Evolutionary conservation across 2,329 filamentous ascomycete species (phyloP), one percentile per base, ranked within the genome.

Genomic region (Bipolaris victoriae): DNA sequence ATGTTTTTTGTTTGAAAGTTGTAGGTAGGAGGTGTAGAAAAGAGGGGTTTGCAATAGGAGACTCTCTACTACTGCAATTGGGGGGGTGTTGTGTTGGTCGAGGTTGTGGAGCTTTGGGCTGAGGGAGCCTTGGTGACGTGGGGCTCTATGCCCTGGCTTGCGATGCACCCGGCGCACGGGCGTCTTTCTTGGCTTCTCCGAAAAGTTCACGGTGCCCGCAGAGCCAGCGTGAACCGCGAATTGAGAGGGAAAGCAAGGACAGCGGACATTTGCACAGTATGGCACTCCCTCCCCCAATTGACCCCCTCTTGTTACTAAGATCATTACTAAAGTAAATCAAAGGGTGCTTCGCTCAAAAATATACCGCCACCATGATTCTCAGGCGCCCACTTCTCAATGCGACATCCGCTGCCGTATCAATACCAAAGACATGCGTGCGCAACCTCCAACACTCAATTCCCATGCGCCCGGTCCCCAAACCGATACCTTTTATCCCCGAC

Each of bases 401-500:
- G 48, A 57, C 66, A 37, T 58, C 64, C 36, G 60, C 63, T 40
- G 61, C 65, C 49, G 61, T 70, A 53, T 71, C 68, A 26, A 51
- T 61, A 49, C 60, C 73, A 13, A 69, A 70, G 45, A 64, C 62
- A 55, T 74, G 68, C 67, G 52, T 69, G 51, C 76, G 77, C 39
- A 63, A 66, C 54, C 71, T 78, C 20, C 78, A 79, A 60, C 69
- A 76, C 57, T 74, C 75, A 48, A 77, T 78, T 29, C 75, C 77
- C 18, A 66, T 74, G 55, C 74, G 72, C 13, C 73, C 73, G n/a
- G 76, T 88, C 26, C 93, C 93, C 2, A 72, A 82, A 22, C 90
- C 92, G 0, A 96, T 90, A 36, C 91, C 92, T 1, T 92, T 96
- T 69, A 88, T 96, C 37, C 94, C 93, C 31, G 89, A 97, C 75